Evolutionary conservation across 1,139 yeast genomes (phyloP).

Genomic region (Yamadazyma jaroonii): DNA sequence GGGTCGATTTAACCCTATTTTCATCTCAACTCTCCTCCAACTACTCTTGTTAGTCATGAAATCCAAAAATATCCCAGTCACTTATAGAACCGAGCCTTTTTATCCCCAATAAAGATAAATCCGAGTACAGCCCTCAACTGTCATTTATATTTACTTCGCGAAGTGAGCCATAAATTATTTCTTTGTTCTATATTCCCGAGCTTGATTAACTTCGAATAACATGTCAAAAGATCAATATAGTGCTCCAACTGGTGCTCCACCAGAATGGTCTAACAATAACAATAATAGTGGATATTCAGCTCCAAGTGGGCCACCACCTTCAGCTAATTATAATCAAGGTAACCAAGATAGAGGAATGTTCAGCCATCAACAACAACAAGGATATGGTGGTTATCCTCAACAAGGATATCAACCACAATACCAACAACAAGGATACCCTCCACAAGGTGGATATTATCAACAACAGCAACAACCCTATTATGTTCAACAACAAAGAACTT

Average conservation of each 20-base stretch:
- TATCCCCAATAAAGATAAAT: too few relatives aligned
- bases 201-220: too few relatives aligned
- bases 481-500: slow-evolving; percentile 46
- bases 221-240: slow-evolving; percentile 24
- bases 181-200: too few relatives aligned
- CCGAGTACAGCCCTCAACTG: too few relatives aligned
- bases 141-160: too few relatives aligned
- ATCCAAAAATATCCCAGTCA: too few relatives aligned
- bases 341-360: slow-evolving; percentile 31
- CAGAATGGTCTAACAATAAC: slow-evolving; percentile 32
- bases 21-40: too few relatives aligned
- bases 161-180: too few relatives aligned
- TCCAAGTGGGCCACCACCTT: slow-evolving; percentile 31
- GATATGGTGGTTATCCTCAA: slow-evolving; percentile 19
- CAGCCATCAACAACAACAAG: slow-evolving; percentile 25
- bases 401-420: slow-evolving; percentile 42
- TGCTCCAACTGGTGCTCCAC: slow-evolving; percentile 49
- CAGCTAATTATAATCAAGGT: slow-evolving; percentile 27
- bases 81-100: too few relatives aligned
- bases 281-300: slow-evolving; percentile 13
- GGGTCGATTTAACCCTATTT: too few relatives aligned
- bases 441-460: slow-evolving; percentile 38
- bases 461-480: slow-evolving; percentile 67
- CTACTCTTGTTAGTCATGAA: too few relatives aligned
- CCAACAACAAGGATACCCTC: slow-evolving; percentile 19